Evolutionary conservation across 495 filamentous ascomycete genomes (phyloP).

Genomic region (Parmelia sp.): DNA sequence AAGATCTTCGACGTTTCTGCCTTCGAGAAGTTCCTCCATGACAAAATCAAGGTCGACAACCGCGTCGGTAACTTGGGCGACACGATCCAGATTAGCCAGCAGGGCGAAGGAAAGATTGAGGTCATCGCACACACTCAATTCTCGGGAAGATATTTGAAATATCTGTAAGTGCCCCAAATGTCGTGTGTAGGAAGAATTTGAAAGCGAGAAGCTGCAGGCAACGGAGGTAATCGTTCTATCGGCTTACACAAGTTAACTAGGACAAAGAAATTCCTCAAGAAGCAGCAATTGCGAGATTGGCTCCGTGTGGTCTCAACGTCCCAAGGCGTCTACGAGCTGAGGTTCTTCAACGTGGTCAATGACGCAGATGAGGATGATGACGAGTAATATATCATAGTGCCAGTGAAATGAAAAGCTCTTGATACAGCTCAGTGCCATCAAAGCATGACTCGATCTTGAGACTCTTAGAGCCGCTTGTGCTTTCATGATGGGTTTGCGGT

Average conservation of each 20-base stretch:
- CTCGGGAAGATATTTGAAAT: constrained; percentile 98
- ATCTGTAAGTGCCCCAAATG: constrained; percentile 62
- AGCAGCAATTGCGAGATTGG: constrained; percentile 99
- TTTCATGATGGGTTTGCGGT: background rate
- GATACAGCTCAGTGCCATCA: background rate
- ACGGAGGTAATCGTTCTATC: background rate
- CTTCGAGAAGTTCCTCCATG: constrained; percentile 99
- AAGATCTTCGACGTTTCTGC: constrained; percentile 99
- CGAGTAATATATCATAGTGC: constrained; percentile 57
- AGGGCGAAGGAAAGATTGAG: constrained; percentile 94
- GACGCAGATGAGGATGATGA: constrained; percentile 96
- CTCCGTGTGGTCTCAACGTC: constrained; percentile 95
- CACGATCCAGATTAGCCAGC: constrained; percentile 79
- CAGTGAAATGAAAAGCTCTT: background rate
- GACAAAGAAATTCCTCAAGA: constrained; percentile 99
- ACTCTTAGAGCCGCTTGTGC: background rate
- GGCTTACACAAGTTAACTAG: constrained; percentile 40
- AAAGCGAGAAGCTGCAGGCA: background rate
- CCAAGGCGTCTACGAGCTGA: constrained; percentile 96
- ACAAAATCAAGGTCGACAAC: constrained; percentile 99
- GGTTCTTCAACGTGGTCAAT: constrained; percentile 99
- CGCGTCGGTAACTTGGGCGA: constrained; percentile 97
- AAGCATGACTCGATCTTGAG: background rate
- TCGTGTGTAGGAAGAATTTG: background rate
- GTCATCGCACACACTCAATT: constrained; percentile 95